A percentile compares a stretch with the other conserved stretches of the same genome.
These are phyloP conservation scores for Cyberlindnera petersonii DNA, from an alignment of 805 yeast species.

Conservation along the genomic window DNA sequence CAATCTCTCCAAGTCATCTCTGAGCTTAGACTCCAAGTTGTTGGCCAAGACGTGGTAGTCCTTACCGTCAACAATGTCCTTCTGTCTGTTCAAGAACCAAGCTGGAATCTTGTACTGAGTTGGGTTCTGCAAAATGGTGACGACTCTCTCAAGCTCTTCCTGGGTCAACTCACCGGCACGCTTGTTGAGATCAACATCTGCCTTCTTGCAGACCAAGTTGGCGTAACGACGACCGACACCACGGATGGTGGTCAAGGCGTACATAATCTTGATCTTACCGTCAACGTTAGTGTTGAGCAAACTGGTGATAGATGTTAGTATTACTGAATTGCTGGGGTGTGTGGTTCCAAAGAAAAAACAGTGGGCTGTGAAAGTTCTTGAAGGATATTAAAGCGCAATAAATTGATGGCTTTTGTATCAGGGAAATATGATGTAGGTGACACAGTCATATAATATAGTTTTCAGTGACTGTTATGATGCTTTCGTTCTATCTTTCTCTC, in stretches of 20 bases:
- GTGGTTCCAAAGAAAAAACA: not conserved
- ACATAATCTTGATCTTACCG: conserved; percentile 99
- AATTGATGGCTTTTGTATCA: too few relatives aligned
- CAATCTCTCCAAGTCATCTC: conserved; percentile 99
- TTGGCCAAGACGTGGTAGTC: conserved; percentile 98
- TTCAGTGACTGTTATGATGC: too few relatives aligned
- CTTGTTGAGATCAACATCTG: conserved; percentile 96
- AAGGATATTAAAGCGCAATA: not conserved
- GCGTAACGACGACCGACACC: conserved; percentile 99
- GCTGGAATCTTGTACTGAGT: conserved; percentile 98
- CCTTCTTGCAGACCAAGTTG: conserved; percentile 99
- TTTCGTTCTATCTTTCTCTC: too few relatives aligned
- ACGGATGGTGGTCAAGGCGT: conserved; percentile 99
- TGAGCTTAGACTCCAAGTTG: conserved; percentile 98
- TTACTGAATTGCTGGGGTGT: conserved; percentile 3
- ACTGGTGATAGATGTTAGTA: conserved; percentile 52
- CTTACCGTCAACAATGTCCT: conserved; percentile 97
- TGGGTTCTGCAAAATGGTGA: conserved; percentile 99
- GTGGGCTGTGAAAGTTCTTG: not conserved
- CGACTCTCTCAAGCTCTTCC: conserved; percentile 99
- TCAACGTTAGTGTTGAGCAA: conserved; percentile 99
- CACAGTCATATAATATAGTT: too few relatives aligned
- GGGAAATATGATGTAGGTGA: too few relatives aligned
- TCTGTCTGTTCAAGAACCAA: conserved; percentile 99
- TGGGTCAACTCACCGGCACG: conserved; percentile 99